Conservation (phyloP, 2,329 filamentous ascomycete species). For the Magnaporthales sp. region DNA sequence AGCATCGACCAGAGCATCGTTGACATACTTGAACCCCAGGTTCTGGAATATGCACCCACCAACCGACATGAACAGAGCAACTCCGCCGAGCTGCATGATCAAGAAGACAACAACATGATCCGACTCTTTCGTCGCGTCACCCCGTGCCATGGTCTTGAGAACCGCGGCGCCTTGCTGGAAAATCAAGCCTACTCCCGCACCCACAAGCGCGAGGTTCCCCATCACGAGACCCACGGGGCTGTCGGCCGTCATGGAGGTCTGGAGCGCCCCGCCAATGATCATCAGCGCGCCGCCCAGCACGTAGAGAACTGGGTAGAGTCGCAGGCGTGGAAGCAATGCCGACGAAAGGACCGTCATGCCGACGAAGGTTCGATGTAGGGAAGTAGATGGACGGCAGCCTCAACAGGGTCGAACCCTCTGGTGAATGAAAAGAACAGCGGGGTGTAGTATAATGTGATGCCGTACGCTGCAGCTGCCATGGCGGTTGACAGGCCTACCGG, state of each 20-base stretch:
- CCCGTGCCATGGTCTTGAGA: constrained; percentile 8
- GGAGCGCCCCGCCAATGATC: constrained; percentile 14
- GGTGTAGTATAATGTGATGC: constrained; percentile 39
- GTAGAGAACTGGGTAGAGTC: constrained; percentile 27
- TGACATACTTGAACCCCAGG: constrained; percentile 14
- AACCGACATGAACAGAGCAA: constrained; percentile 17
- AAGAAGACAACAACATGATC: constrained; percentile 23
- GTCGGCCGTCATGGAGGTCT: constrained; percentile 9
- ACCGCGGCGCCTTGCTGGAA: constrained; percentile 21
- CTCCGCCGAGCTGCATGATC: constrained; percentile 22
- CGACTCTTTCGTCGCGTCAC: constrained; percentile 7
- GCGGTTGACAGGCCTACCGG: constrained; percentile 33
- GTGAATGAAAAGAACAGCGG: constrained; percentile 47
- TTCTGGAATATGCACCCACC: constrained; percentile 23
- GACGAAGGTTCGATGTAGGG: constrained; percentile 31
- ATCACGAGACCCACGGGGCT: constrained; percentile 10
- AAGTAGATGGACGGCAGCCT: constrained; percentile 31
- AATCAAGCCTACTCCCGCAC: constrained; percentile 21
- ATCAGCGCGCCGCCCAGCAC: constrained; percentile 19
- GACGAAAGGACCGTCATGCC: constrained; percentile 14
- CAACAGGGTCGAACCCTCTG: constrained; percentile 28
- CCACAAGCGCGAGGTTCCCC: constrained; percentile 21
- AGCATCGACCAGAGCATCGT: constrained; percentile 11
- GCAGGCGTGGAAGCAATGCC: constrained; percentile 26
- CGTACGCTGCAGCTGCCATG: constrained; percentile 25